Base-by-base conservation (phyloP, 148 eudicot genomes). In the Amaranthus hypochondriacus region DNA sequence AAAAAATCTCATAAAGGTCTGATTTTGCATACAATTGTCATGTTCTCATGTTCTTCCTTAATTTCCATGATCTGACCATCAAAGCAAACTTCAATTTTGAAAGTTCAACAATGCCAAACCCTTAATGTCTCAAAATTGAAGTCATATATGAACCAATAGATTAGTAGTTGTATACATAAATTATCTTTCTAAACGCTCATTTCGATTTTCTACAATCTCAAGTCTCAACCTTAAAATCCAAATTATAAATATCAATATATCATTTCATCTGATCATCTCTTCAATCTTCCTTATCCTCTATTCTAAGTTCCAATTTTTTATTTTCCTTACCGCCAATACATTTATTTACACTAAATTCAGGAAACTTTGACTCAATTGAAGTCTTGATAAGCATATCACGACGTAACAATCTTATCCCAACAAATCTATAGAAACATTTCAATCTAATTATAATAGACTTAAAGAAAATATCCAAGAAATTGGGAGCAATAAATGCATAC, bases 401-500 rank as follows among this genome's bases (percentile, higher is more conserved):
- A 61, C 18, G 62, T 62, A 39, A 58, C 18, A 11, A 57, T 49
- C 8, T 50, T 57, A 78, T 57, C 48, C 68, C 68, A 56, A 8
- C 48, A 52, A 60, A 68, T 28, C 39, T 28, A 28, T 28, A 28
- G 39, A 28, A 28, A 28, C 39, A 2, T 28, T 28, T 28, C 39
- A 0, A 28, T 28, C 39, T 28, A 0, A 0, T 28, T 28, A 0
- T 28, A 46, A 12, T 12, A 43, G 50, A 59, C 39, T 2, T 28
- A 12, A n/a, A 55, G 0, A 44, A 42, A 43, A 48, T 7, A 18
- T 58, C 18, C 4, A 4, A 51, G 39, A 7, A 57, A 75, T 0
- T 4, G 28, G 62, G 69, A 15, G 39, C 18, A 49, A 48, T 53
- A 56, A 54, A 58, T 54, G 60, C 53, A 18, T 12, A 80, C 83